phyloP scores from a whole-genome alignment of 1,284 basidiomycete genomes.

The Xanthoconium separans region DNA sequence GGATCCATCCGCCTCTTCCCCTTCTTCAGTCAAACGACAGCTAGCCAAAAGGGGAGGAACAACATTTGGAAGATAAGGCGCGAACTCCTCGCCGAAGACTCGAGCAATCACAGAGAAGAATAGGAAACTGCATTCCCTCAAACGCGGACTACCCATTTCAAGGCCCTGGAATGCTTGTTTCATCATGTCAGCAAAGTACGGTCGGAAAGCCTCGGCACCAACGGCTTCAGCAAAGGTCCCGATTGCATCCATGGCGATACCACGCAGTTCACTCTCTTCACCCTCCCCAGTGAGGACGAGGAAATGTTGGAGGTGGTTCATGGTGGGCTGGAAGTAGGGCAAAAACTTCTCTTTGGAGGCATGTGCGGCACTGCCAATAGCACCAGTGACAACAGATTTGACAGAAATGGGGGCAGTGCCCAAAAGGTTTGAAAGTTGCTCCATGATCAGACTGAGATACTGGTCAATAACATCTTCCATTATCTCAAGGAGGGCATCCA shows the following conservation, averaged over 20 bases:
- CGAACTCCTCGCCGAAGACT: constrained; percentile 95
- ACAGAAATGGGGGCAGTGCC: constrained; percentile 84
- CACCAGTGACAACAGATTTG: constrained; percentile 96
- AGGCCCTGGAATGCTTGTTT: constrained; percentile 91
- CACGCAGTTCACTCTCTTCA: constrained; percentile 92
- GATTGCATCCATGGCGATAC: constrained; percentile 97
- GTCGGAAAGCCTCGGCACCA: constrained; percentile 91
- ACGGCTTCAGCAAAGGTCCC: constrained; percentile 98
- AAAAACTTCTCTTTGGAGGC: constrained; percentile 93
- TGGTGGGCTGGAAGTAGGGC: constrained; percentile 94
- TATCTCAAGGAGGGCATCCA: constrained; percentile 96
- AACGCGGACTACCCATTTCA: constrained; percentile 81
- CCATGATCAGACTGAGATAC: constrained; percentile 96
- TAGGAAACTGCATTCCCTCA: constrained; percentile 96
- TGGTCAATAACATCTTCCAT: constrained; percentile 88
- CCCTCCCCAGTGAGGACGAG: constrained; percentile 80
- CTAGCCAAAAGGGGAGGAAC: constrained; percentile 86
- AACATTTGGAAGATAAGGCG: constrained; percentile 82
- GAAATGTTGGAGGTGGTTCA: constrained; percentile 88
- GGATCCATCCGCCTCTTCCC: constrained; percentile 53
- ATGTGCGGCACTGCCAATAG: constrained; percentile 97
- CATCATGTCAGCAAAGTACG: constrained; percentile 97
- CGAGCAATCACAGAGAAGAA: constrained; percentile 99
- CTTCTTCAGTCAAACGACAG: constrained; percentile 83
- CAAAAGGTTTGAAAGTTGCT: constrained; percentile 86